Base-by-base conservation (phyloP, 2,329 filamentous ascomycete genomes). In the Aspergillus melleus region DNA sequence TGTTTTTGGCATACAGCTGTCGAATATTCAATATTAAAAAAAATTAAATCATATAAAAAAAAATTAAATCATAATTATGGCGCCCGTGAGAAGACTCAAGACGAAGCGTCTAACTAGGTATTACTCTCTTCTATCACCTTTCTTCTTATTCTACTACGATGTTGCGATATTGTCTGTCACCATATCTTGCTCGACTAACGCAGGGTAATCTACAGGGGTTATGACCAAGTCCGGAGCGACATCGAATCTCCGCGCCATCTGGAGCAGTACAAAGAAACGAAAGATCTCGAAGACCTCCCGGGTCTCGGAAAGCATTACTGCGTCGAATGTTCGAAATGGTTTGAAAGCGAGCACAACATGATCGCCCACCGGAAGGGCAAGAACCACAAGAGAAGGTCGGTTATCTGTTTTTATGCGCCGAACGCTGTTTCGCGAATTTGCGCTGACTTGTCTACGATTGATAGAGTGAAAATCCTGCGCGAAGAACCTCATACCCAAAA, bases 261-360 rank as follows among this genome's bases (percentile, higher is more conserved):
- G 36, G 80, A 86, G 51, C 86, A 91, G 65, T 92, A 89, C 82
- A 90, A 92, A 73, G 84, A 87, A 53, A 86, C 88, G 49, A 96
- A 96, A 73, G 86, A 89, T 6, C 79, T 85, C 22, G 94, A 98
- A 73, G 95, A 98, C 70, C 83, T 97, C 39, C 95, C 95, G 3
- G 94, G 88, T 0, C 82, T 97, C 52, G 95, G 95, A 26, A 84
- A 87, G 68, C 88, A 88, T 74, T 98, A 97, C 77, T 99, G 95
- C 76, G 83, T 90, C 16, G 90, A 96, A 77, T 99, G 95, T 76
- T 90, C 95, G 64, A 98, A 96, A 80, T 98, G 91, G 89, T 98
- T 96, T 75, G 94, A 98, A 76, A 90, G 88, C 53, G 90, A 95
- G 66, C 77, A 84, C 68, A 96, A 91, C 68, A 80, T 96, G 59